These are phyloP conservation scores for Flaveria ramosissima DNA, from an alignment of 129 eudicot species.

Conservation along the genomic window DNA sequence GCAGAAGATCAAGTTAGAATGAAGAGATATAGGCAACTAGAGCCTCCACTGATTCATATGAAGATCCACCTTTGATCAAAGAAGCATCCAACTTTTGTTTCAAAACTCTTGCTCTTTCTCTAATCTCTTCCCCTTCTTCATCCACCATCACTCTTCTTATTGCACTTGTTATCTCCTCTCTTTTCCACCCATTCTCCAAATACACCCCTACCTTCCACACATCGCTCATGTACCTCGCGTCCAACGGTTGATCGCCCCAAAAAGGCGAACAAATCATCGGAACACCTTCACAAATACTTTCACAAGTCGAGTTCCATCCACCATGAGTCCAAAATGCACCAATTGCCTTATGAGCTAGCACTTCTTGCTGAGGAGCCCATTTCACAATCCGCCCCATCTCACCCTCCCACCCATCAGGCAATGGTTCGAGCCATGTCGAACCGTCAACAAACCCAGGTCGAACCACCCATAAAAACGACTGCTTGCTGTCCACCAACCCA, in stretches of 20 bases:
- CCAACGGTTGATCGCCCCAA: constrained; percentile 43
- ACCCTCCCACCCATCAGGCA: constrained; percentile 38
- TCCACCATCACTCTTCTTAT: constrained; percentile 44
- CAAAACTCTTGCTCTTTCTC: constrained; percentile 25
- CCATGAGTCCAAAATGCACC: constrained; percentile 57
- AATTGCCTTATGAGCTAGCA: constrained; percentile 48
- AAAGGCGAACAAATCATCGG: constrained; percentile 50
- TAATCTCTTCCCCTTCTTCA: constrained; percentile 21
- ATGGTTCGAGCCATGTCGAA: constrained; percentile 28
- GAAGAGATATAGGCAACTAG: constrained; percentile 28
- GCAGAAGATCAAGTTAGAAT: neutral
- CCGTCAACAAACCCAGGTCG: constrained; percentile 46
- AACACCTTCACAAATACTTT: constrained; percentile 59
- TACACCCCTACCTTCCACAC: constrained; percentile 41
- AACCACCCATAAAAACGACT: constrained; percentile 57
- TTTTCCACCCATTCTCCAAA: constrained; percentile 42
- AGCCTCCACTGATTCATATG: constrained; percentile 39
- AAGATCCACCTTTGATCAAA: constrained; percentile 37
- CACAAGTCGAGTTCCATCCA: constrained; percentile 76
- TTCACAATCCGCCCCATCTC: constrained; percentile 50
- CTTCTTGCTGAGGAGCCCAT: constrained; percentile 70
- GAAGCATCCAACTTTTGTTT: constrained; percentile 39
- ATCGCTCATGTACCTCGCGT: constrained; percentile 40
- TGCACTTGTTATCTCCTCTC: constrained; percentile 35
- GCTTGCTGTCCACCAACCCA: constrained; percentile 51